Base-by-base conservation (phyloP, 1,284 basidiomycete species). In the Naganishia cerealis region DNA sequence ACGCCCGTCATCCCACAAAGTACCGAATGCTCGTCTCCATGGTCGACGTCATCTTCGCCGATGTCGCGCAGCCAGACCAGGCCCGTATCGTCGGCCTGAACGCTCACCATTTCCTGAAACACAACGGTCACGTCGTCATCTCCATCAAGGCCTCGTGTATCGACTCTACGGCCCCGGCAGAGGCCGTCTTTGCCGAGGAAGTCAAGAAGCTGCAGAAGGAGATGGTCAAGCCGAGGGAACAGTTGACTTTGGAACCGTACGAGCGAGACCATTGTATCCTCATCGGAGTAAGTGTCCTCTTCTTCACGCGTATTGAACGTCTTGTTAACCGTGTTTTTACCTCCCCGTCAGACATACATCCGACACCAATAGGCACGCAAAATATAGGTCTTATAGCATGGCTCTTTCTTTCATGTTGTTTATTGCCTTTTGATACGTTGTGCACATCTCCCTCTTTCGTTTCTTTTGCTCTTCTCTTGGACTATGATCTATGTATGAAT, bases 71-170 rank as follows among this genome's bases (percentile, higher is more conserved):
- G 80, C 95, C 95, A 57, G 94, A 99, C 82, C 95, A 99, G 84
- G 94, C 94, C 2, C 91, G 92, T 84, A 95, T 96, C 76, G 92
- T 98, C 70, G 86, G 87, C 53, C 86, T 90, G 79, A 99, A 99
- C 82, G 91, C 95, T 0, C 90, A 97, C 76, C 89, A 90, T 80
- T 99, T 99, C 88, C 86, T 99, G 73, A 97, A 96, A 83, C 90
- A 96, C 81, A 87, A 87, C 53, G 95, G 96, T 4, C 91, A 96
- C 76, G 86, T 88, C 73, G 87, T 99, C 75, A 94, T 99, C 76
- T 98, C 94, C 68, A 97, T 99, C 87, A 99, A 99, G 85, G 96
- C 96, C 57, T 94, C 91, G 79, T 99, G 95, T 86, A 91, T 99
- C 81, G 96, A 99, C 82, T 98, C 93, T 63, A 97, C 94, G 36